Conservation (phyloP, 1,139 yeast genomes). For the Lodderomyces jiufengensis region DNA sequence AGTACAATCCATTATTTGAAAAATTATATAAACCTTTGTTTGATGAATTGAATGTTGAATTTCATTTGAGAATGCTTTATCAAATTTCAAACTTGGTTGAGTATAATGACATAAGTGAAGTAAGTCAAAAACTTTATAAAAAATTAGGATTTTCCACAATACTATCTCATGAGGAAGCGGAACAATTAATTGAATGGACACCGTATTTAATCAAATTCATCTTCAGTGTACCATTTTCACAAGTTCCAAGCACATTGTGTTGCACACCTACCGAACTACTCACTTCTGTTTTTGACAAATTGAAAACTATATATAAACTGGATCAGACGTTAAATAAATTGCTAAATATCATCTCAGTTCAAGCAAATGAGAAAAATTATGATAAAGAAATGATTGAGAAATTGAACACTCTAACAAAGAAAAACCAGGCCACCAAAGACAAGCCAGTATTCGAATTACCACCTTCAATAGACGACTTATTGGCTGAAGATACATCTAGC, state of each 20-base stretch:
- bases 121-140: constrained; percentile 6
- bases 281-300: neutral
- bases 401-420: no score
- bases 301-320: neutral
- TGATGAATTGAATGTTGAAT: constrained; percentile 25
- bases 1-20: constrained; percentile 26
- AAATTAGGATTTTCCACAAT: constrained; percentile 7
- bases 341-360: neutral
- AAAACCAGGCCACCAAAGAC: no score
- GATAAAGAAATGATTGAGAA: neutral
- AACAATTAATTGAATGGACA: constrained; percentile 21
- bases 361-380: neutral
- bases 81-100: constrained; percentile 5
- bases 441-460: constrained; percentile 19
- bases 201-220: constrained; percentile 4
- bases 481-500: constrained; percentile 13
- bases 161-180: constrained; percentile 8
- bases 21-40: constrained; percentile 34
- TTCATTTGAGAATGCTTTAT: constrained; percentile 17
- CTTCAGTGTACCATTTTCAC: neutral
- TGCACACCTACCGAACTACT: neutral
- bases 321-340: constrained; percentile 1
- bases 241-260: no score
- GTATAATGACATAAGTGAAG: neutral
- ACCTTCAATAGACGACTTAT: constrained; percentile 24